phyloP scores from a whole-genome alignment of 2,329 filamentous ascomycete genomes.

The Whalleya microplaca region DNA sequence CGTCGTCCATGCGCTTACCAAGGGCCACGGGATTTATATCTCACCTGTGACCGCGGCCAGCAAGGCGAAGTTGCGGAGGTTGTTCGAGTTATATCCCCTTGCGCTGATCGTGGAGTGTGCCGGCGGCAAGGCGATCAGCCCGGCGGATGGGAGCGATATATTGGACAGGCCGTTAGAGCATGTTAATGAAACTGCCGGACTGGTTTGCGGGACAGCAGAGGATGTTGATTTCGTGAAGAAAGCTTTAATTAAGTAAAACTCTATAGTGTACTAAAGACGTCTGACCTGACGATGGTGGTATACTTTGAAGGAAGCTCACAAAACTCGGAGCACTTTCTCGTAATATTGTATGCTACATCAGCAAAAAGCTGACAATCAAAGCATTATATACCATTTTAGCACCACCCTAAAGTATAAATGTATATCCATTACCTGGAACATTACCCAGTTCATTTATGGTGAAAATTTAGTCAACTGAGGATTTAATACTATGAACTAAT shows the following conservation, averaged over 20 bases:
- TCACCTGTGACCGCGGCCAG: conserved; percentile 57
- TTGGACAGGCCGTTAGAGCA: conserved; percentile 43
- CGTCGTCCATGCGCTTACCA: conserved; percentile 60
- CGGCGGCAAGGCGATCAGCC: conserved; percentile 59
- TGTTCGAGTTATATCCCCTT: conserved; percentile 65
- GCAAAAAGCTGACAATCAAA: too few relatives aligned
- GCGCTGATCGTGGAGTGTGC: conserved; percentile 64
- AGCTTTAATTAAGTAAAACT: background rate
- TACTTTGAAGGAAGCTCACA: too few relatives aligned
- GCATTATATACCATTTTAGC: too few relatives aligned
- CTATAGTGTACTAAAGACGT: too few relatives aligned
- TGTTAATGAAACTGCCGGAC: conserved; percentile 53
- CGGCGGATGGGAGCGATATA: conserved; percentile 45
- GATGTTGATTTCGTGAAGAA: conserved; percentile 48
- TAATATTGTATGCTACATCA: too few relatives aligned
- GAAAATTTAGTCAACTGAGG: too few relatives aligned
- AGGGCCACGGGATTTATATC: conserved; percentile 65
- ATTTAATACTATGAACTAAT: too few relatives aligned
- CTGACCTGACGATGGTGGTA: too few relatives aligned
- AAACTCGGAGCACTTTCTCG: too few relatives aligned
- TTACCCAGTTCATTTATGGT: too few relatives aligned
- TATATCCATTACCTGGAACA: too few relatives aligned
- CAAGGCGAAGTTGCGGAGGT: conserved; percentile 59
- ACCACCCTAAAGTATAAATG: too few relatives aligned
- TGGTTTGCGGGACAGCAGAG: conserved; percentile 54